These are phyloP conservation scores for Alternaria sp. DNA, from an alignment of 2,329 filamentous ascomycete species.

Conservation along the genomic window DNA sequence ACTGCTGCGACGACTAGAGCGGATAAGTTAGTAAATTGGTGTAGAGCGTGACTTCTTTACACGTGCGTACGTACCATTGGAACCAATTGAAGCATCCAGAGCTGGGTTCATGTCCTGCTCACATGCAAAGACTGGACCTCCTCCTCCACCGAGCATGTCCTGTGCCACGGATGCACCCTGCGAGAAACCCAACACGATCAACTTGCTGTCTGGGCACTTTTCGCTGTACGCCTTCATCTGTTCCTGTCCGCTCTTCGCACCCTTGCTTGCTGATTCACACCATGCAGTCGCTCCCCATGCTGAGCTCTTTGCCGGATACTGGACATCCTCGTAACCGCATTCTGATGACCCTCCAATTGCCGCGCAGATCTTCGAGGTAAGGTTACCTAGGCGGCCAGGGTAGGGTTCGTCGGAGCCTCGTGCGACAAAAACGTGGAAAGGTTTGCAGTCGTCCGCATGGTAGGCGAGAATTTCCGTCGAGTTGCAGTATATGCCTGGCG, in stretches of 20 bases:
- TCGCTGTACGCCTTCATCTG: conserved; percentile 33
- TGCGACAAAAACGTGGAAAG: conserved; percentile 34
- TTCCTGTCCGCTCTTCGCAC: conserved; percentile 28
- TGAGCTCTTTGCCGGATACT: conserved; percentile 36
- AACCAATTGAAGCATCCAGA: conserved; percentile 26
- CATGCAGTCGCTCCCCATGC: conserved; percentile 30
- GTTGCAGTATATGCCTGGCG: conserved; percentile 27
- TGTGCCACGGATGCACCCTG: conserved; percentile 34
- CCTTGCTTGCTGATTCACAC: conserved; percentile 34
- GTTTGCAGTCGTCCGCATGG: conserved; percentile 27
- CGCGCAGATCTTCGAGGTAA: conserved; percentile 29
- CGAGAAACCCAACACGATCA: conserved; percentile 35
- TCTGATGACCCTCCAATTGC: conserved; percentile 20
- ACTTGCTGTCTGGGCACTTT: conserved; percentile 35
- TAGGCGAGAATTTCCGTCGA: conserved; percentile 31
- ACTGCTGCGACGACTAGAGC: conserved; percentile 31
- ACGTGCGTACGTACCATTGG: conserved; percentile 23
- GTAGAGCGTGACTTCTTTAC: neutral
- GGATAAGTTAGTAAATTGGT: neutral
- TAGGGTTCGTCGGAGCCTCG: conserved; percentile 40
- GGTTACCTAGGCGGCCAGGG: conserved; percentile 33
- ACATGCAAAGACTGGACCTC: conserved; percentile 32
- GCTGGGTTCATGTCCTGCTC: conserved; percentile 27
- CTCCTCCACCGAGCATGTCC: conserved; percentile 39
- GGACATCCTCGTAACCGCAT: conserved; percentile 35